Base-by-base conservation (phyloP, 1,139 yeast genomes). In the Chernovozyma sophiae-reginae region DNA sequence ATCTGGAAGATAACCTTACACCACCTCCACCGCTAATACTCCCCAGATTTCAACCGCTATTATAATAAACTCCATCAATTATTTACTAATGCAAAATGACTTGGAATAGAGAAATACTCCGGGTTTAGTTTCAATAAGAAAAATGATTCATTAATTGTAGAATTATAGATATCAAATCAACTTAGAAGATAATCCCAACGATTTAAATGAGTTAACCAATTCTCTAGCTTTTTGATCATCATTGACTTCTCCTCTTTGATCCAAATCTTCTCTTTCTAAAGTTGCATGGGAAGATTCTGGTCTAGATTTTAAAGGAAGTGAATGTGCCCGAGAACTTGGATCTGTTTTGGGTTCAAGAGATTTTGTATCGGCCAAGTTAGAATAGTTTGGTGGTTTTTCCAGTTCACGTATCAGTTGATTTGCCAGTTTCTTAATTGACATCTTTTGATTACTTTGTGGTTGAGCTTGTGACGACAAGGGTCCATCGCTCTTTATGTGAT, bases 21-120 rank as follows among this genome's bases (percentile, higher is more conserved):
- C 53, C 56, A 1, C 45, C 55, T 1, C 51, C 55, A 3, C 56
- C 57, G 10, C 58, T 58, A 51, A 45, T 59, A 4, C 45, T 63
- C 11, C 72, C 72, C 14, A 53, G 51, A 37, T 66, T 66, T 51
- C 72, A 66, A 38, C 72, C 72, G 2, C 52, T 66, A 25, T 48
- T 65, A 31, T 28, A 14, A 15, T 32, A 32, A 18, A n/a, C n/a
- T n/a, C 26, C 25, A 23, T n/a, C 12, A 23, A 23, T 23, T 23
- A 23, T n/a, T 23, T 11, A 23, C 11, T 11, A 23, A 11, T 11
- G 25, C 25, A 23, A n/a, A 11, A 23, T 11, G n/a, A 11, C 25
- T 11, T 23, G n/a, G 25, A n/a, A 23, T 11, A 11, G n/a, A 23
- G n/a, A n/a, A 11, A 23, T 23, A 23, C n/a, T 23, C 25, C 12